Evolutionary conservation across 2,329 filamentous ascomycete species (phyloP).

Genomic region (Huntiella bhutanensis): DNA sequence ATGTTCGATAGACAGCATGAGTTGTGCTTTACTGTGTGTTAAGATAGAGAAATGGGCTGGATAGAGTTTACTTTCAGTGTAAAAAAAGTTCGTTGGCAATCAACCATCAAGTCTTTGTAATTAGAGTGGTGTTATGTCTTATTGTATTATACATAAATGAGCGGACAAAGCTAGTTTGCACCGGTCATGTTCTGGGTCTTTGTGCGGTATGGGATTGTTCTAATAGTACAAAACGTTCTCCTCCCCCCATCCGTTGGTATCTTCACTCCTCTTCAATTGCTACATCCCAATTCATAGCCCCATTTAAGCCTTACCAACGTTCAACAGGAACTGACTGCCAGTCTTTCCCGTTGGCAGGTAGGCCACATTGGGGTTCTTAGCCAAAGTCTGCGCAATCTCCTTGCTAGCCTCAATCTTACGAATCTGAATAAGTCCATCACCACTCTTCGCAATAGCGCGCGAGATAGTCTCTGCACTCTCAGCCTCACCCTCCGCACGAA

Average conservation of each 20-base stretch:
- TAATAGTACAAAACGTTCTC: constrained; percentile 10
- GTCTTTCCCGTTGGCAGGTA: constrained; percentile 71
- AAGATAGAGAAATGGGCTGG: too few relatives aligned
- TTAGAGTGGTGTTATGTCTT: not conserved
- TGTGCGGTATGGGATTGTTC: constrained; percentile 3
- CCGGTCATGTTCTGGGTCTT: constrained; percentile 10
- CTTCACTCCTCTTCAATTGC: not conserved
- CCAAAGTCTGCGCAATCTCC: constrained; percentile 82
- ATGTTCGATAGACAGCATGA: too few relatives aligned
- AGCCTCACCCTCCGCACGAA: constrained; percentile 92
- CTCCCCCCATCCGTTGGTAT: not conserved
- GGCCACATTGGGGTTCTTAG: constrained; percentile 83
- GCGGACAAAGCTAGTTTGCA: constrained; percentile 1
- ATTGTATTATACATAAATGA: constrained; percentile 11
- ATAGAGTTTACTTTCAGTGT: too few relatives aligned
- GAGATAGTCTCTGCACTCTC: constrained; percentile 91
- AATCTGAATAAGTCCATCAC: constrained; percentile 88
- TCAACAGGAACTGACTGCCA: constrained; percentile 36
- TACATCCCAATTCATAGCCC: not conserved
- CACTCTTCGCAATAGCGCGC: constrained; percentile 80
- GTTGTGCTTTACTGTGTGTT: too few relatives aligned
- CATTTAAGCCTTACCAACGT: constrained; percentile 25
- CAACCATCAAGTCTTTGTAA: not conserved
- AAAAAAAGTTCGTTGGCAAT: too few relatives aligned
- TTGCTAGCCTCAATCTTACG: constrained; percentile 90